A percentile compares a stretch with the other conserved stretches of the same genome.
Evolutionary conservation across 176 grass and related monocot species (phyloP).

Genomic region (Aegilops speltoides): DNA sequence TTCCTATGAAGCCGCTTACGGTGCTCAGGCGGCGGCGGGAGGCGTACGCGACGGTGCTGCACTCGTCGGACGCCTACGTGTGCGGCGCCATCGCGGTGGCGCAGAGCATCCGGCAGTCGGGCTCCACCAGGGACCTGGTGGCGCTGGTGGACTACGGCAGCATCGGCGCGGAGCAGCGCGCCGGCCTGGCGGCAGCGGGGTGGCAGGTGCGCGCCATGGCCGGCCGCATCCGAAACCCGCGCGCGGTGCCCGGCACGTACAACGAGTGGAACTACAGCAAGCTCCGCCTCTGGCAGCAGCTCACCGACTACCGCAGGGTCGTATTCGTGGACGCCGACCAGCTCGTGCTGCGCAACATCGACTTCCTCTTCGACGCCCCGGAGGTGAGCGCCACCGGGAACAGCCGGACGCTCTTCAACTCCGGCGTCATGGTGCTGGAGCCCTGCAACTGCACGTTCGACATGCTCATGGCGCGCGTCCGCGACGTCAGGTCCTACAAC

Average conservation of each 20-base stretch:
- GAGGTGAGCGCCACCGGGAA: constrained; percentile 69
- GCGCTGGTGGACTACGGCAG: constrained; percentile 52
- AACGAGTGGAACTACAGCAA: constrained; percentile 97
- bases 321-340: constrained; percentile 81
- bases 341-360: constrained; percentile 59
- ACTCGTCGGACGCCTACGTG: constrained; percentile 61
- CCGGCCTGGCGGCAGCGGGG: constrained; percentile 45
- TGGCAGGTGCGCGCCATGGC: constrained; percentile 52
- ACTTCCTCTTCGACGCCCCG: constrained; percentile 50
- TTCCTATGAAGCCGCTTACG: background rate
- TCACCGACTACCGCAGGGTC: constrained; percentile 69
- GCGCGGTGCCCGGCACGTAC: constrained; percentile 46
- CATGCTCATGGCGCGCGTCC: constrained; percentile 52
- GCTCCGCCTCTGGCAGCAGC: constrained; percentile 90
- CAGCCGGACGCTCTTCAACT: constrained; percentile 60
- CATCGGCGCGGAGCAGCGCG: constrained; percentile 43
- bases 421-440: constrained; percentile 76
- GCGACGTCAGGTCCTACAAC: constrained; percentile 50
- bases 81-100: constrained; percentile 74
- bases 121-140: constrained; percentile 63
- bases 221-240: constrained; percentile 67
- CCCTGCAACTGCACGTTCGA: constrained; percentile 74
- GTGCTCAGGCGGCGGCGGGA: background rate
- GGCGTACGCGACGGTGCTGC: constrained; percentile 74
- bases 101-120: constrained; percentile 64